A percentile compares a stretch with the other conserved stretches of the same genome.
Conservation (phyloP, 1,284 basidiomycete genomes). For the Wolfiporia cocos region DNA sequence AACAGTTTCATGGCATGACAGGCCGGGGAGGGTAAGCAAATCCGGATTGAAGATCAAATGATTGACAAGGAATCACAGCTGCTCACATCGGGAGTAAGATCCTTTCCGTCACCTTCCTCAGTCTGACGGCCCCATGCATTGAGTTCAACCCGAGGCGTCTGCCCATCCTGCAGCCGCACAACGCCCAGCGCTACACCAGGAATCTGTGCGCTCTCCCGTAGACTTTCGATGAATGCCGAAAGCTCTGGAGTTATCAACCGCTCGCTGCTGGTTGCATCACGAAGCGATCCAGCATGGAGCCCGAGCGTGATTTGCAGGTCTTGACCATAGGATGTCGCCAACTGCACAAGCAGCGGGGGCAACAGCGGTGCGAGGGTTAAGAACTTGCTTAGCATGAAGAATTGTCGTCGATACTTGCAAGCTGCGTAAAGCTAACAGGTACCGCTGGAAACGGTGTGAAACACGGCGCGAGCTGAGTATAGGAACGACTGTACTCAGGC, state of each 20-base stretch:
- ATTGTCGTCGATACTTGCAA: neutral
- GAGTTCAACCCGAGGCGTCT: slow-evolving; percentile 14
- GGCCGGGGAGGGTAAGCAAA: too few species aligned
- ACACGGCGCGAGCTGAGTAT: neutral
- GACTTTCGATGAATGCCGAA: slow-evolving; percentile 11
- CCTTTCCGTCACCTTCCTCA: slow-evolving; percentile 27
- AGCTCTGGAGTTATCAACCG: slow-evolving; percentile 17
- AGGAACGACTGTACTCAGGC: neutral
- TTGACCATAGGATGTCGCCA: neutral
- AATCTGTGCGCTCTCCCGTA: slow-evolving; percentile 13
- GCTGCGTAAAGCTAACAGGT: neutral
- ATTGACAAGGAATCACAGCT: too few species aligned
- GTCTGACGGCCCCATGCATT: slow-evolving; percentile 22
- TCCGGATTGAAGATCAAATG: too few species aligned
- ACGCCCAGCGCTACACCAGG: slow-evolving; percentile 22
- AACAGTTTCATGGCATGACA: neutral
- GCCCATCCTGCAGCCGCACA: slow-evolving; percentile 11
- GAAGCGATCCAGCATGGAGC: neutral
- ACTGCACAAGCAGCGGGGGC: neutral
- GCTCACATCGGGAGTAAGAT: slow-evolving; percentile 23
- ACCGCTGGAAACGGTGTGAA: neutral
- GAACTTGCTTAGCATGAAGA: neutral
- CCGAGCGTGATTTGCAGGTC: neutral
- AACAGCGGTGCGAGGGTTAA: neutral
- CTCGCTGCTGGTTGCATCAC: neutral